phyloP scores from a whole-genome alignment of 352 stramenopile genomes.

The Pythium phragmitis region DNA sequence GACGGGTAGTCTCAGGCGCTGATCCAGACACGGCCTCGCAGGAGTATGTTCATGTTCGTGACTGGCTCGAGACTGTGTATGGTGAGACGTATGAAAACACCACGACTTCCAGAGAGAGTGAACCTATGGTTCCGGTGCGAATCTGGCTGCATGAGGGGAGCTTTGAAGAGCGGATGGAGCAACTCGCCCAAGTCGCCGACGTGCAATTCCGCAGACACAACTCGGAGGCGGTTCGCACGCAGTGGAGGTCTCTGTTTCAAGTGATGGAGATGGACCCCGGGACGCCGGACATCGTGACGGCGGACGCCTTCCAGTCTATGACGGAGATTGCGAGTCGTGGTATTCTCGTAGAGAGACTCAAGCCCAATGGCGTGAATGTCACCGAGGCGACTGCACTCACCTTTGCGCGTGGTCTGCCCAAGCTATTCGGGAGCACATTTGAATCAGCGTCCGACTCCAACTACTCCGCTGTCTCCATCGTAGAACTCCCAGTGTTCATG shows the following conservation, averaged over 20 bases:
- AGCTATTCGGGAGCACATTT: neutral
- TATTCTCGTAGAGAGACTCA: slow-evolving; percentile 4
- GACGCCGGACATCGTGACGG: neutral
- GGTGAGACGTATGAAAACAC: neutral
- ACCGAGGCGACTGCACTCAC: neutral
- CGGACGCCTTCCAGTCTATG: neutral
- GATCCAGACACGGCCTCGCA: neutral
- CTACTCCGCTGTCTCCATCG: neutral
- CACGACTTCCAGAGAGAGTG: neutral
- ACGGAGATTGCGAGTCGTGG: neutral
- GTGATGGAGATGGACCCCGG: slow-evolving; percentile 5
- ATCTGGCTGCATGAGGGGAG: slow-evolving; percentile 4
- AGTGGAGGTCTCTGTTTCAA: slow-evolving; percentile 4
- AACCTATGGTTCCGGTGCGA: neutral
- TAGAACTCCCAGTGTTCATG: slow-evolving; percentile 11
- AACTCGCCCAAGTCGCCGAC: slow-evolving; percentile 3
- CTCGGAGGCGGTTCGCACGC: no score
- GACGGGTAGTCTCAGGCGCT: neutral
- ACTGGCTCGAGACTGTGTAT: neutral
- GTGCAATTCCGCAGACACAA: neutral
- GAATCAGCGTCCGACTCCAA: neutral
- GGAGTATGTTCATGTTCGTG: neutral
- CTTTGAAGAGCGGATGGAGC: slow-evolving; percentile 8
- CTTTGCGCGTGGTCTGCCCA: neutral
- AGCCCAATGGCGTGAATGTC: slow-evolving; percentile 1